Base-by-base conservation (phyloP, 331 rosid species). In the Cydonia oblonga region DNA sequence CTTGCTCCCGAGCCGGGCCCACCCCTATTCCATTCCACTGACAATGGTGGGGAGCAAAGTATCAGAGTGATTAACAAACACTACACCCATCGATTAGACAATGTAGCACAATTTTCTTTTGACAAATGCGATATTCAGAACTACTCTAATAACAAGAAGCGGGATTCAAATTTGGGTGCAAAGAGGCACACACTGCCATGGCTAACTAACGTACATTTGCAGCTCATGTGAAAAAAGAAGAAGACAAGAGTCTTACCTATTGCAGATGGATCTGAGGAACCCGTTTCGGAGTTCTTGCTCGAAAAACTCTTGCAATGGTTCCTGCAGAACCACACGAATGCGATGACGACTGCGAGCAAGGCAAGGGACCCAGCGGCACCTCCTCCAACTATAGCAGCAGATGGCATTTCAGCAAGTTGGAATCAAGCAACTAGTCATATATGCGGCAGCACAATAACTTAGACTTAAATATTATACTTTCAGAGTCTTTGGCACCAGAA, bases 251-350 rank as follows among this genome's bases (percentile, higher is more conserved):
- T 2, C 67, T 79, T 79, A 84, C 87, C 81, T 14, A 77, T 18
- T 46, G 87, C 71, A 77, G 85, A 74, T 46, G 87, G 85, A 76
- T 84, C 79, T 54, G 87, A 84, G 35, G 87, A 84, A 57, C 79
- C 85, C 1, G 85, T 84, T n/a, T 84, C 87, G 0, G 87, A 84
- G 42, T 72, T 80, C 68, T 38, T 72, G 82, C 78, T 78, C 16
- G 81, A 14, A 8, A 71, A 52, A 42, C 61, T 75, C 62, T 67
- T 75, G 57, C 71, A 58, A 5, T 78, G 78, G 5, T 66, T 54
- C 72, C 69, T 84, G 83, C 67, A 78, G 58, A 84, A 72, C 85
- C 85, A 80, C 66, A 75, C 76, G 7, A 84, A 24, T 53, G 66
- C 79, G 20, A 84, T 40, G 49, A 75, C 46, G 51, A 78, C 44